Percentiles rank a stretch among this genome's conserved stretches.
These are phyloP conservation scores for Lotmaria passim DNA, from an alignment of 208 protist species.

Conservation along the genomic window DNA sequence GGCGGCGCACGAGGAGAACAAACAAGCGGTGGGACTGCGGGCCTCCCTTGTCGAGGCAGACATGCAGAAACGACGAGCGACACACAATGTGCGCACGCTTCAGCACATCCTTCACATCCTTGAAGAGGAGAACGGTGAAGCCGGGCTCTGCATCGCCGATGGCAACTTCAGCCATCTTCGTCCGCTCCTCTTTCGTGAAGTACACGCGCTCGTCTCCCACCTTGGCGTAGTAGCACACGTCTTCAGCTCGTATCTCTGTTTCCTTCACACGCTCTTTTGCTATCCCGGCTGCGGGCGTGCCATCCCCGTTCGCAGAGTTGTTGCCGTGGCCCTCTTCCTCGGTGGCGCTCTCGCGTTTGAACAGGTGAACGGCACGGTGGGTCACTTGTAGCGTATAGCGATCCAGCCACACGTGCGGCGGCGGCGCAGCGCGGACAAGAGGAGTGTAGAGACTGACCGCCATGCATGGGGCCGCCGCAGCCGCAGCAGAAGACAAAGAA, in stretches of 20 bases:
- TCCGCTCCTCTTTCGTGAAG: constrained; percentile 51
- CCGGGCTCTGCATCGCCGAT: constrained; percentile 43
- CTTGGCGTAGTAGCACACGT: constrained; percentile 26
- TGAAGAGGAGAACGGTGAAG: constrained; percentile 83
- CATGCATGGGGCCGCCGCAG: constrained; percentile 51
- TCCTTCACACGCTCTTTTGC: background rate
- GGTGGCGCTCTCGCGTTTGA: background rate
- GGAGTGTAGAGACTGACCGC: constrained; percentile 72
- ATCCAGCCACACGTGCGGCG: constrained; percentile 47
- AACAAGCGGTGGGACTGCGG: constrained; percentile 64
- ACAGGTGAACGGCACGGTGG: constrained; percentile 41
- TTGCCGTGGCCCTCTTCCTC: background rate
- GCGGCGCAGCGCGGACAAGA: constrained; percentile 40
- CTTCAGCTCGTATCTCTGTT: constrained; percentile 9
- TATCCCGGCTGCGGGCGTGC: background rate
- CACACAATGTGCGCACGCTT: constrained; percentile 54
- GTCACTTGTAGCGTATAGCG: constrained; percentile 54
- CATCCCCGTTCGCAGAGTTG: constrained; percentile 3
- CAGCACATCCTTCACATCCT: constrained; percentile 49
- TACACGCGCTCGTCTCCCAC: constrained; percentile 40
- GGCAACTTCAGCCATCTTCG: constrained; percentile 39
- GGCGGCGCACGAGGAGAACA: constrained; percentile 58
- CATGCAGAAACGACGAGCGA: constrained; percentile 60
- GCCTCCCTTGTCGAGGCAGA: constrained; percentile 48
- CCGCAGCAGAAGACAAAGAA: background rate